Evolutionary conservation across 2,329 filamentous ascomycete genomes (phyloP).

Genomic region (Arthrobotrys megalospora): DNA sequence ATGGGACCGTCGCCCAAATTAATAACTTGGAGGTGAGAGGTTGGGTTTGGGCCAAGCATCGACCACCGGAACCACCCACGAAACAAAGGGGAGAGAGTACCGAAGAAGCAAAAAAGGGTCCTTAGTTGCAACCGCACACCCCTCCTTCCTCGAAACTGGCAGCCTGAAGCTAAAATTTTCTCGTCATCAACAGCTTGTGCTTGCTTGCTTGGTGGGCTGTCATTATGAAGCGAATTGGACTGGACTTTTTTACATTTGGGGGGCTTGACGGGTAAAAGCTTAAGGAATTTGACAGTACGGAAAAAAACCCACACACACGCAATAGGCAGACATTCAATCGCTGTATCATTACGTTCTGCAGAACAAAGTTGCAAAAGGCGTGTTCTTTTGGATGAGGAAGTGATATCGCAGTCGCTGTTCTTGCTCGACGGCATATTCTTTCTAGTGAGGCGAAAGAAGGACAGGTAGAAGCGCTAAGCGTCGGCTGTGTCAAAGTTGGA

Average conservation of each 20-base stretch:
- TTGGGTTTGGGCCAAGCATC: slow-evolving; percentile 43
- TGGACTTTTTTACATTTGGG: slow-evolving; percentile 9
- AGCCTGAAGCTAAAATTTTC: slow-evolving; percentile 62
- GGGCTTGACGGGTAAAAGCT: slow-evolving; percentile 48
- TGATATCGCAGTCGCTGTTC: slow-evolving; percentile 24
- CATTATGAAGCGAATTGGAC: slow-evolving; percentile 47
- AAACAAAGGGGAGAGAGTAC: slow-evolving; percentile 52
- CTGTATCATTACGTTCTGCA: slow-evolving; percentile 57
- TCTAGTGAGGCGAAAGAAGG: slow-evolving; percentile 36
- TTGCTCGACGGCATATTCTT: slow-evolving; percentile 12
- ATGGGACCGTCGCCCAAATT: slow-evolving; percentile 44
- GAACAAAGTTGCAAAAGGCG: slow-evolving; percentile 50
- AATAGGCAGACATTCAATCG: slow-evolving; percentile 54
- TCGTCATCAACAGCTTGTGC: slow-evolving; percentile 57
- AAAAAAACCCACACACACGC: slow-evolving; percentile 29
- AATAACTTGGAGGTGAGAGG: slow-evolving; percentile 32
- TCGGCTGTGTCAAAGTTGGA: slow-evolving; percentile 54
- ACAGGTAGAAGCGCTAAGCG: slow-evolving; percentile 61
- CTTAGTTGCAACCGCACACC: slow-evolving; percentile 16
- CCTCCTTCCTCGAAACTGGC: slow-evolving; percentile 56
- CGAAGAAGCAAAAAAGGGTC: slow-evolving; percentile 54
- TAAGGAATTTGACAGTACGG: slow-evolving; percentile 36
- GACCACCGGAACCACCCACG: slow-evolving; percentile 48
- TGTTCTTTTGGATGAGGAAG: slow-evolving; percentile 1
- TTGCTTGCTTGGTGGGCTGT: slow-evolving; percentile 37